phyloP scores from a whole-genome alignment of 2,329 filamentous ascomycete species.

The Venturia oleaginea region DNA sequence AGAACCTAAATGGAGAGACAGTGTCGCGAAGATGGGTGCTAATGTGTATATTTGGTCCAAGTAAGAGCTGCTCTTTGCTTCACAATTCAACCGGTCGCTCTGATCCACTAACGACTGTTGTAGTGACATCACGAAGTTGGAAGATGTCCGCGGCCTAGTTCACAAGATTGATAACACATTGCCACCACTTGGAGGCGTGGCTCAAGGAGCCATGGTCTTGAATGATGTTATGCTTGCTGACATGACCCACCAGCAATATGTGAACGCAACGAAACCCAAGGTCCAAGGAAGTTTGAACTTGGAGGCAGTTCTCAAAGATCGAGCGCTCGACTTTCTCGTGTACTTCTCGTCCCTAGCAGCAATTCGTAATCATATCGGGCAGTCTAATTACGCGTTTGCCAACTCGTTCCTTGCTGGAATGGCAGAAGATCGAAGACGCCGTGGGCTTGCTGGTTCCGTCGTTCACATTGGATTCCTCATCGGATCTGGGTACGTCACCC shows the following conservation, averaged over 20 bases:
- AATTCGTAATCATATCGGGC: constrained; percentile 17
- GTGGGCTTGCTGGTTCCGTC: constrained; percentile 31
- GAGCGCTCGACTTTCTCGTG: constrained; percentile 22
- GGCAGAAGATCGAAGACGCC: constrained; percentile 26
- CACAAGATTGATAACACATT: neutral
- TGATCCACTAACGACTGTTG: too few species aligned
- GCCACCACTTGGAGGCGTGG: neutral
- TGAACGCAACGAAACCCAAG: neutral
- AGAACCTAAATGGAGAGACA: constrained; percentile 17
- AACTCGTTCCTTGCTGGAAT: constrained; percentile 34
- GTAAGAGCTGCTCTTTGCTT: too few species aligned
- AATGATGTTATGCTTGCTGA: neutral
- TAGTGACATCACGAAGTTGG: neutral
- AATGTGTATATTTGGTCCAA: too few species aligned
- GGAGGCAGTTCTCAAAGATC: constrained; percentile 16
- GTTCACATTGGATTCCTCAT: constrained; percentile 33
- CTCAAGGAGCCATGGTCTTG: neutral
- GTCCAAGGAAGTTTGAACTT: constrained; percentile 16
- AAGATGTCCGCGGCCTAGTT: neutral
- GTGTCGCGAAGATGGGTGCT: too few species aligned
- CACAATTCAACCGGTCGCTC: too few species aligned
- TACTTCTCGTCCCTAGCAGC: constrained; percentile 19
- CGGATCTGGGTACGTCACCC: constrained; percentile 23
- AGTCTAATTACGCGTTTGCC: constrained; percentile 19
- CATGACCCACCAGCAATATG: neutral